These are phyloP conservation scores for Tricholoma saponaceum DNA, from an alignment of 768 basidiomycete genomes.

Conservation along the genomic window DNA sequence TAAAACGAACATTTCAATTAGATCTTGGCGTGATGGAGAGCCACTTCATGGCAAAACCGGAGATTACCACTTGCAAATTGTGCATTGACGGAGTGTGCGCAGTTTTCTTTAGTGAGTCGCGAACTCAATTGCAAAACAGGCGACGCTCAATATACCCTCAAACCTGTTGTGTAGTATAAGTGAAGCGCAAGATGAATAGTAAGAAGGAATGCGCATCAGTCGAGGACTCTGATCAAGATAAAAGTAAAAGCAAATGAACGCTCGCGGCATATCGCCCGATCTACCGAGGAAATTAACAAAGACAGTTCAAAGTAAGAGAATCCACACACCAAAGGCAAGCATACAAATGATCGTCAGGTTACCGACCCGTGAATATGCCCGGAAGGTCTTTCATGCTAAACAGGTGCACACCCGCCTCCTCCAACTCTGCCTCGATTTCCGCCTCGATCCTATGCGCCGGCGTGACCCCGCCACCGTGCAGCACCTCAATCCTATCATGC, in stretches of 20 bases:
- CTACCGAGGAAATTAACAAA: neutral
- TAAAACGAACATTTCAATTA: no score
- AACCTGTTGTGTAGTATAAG: no score
- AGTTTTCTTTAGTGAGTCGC: no score
- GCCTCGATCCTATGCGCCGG: constrained; percentile 47
- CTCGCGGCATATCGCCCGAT: neutral
- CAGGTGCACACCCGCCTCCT: constrained; percentile 62
- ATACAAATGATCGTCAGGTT: neutral
- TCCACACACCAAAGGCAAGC: neutral
- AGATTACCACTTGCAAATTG: no score
- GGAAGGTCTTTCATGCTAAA: constrained; percentile 65
- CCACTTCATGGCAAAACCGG: no score
- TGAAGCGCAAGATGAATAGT: neutral
- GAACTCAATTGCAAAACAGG: no score
- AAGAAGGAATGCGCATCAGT: neutral
- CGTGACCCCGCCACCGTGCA: constrained; percentile 53
- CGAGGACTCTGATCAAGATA: neutral
- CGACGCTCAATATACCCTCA: no score
- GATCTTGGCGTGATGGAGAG: no score
- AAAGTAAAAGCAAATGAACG: neutral
- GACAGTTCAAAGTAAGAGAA: neutral
- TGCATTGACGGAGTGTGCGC: no score
- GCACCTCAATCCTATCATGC: constrained; percentile 59
- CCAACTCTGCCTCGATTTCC: constrained; percentile 63
- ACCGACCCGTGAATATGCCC: constrained; percentile 56